phyloP scores from a whole-genome alignment of 352 stramenopile genomes.

The Thraustochytrium striatum region DNA sequence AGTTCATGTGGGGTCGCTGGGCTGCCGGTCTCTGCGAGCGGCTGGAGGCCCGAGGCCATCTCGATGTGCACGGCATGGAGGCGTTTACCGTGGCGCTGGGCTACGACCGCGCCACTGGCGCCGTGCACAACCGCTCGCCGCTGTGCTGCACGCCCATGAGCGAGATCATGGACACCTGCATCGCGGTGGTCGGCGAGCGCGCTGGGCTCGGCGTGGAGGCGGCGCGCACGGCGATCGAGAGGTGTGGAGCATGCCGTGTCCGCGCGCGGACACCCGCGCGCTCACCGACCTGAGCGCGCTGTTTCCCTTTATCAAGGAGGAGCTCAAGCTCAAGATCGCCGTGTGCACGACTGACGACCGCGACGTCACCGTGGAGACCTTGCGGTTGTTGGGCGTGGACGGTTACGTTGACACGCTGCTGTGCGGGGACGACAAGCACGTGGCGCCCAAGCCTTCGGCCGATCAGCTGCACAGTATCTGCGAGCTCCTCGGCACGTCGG shows the following conservation, averaged over 20 bases:
- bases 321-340: slow-evolving; percentile 74
- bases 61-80: slow-evolving; percentile 61
- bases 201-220: slow-evolving; percentile 56
- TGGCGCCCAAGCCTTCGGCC: slow-evolving; percentile 70
- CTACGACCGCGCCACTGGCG: slow-evolving; percentile 73
- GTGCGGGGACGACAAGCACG: slow-evolving; percentile 70
- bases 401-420: slow-evolving; percentile 70
- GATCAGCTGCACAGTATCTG: slow-evolving; percentile 78
- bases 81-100: slow-evolving; percentile 77
- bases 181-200: slow-evolving; percentile 60
- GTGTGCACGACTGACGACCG: slow-evolving; percentile 78
- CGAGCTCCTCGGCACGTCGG: slow-evolving; percentile 66
- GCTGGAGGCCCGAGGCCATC: slow-evolving; percentile 59
- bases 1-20: slow-evolving; percentile 79
- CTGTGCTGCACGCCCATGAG: slow-evolving; percentile 76
- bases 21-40: slow-evolving; percentile 74
- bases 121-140: slow-evolving; percentile 71
- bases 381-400: slow-evolving; percentile 67
- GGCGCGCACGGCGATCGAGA: slow-evolving; percentile 66
- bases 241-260: slow-evolving; percentile 75
- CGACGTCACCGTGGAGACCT: slow-evolving; percentile 67
- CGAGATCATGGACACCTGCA: slow-evolving; percentile 72
- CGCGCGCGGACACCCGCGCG: slow-evolving; percentile 66
- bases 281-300: slow-evolving; percentile 68
- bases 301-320: slow-evolving; percentile 56